Percentiles rank a stretch among this genome's conserved stretches.
These are phyloP conservation scores for Rhizopus stolonifer DNA, from an alignment of 371 early-diverging fungal genomes.

Conservation along the genomic window DNA sequence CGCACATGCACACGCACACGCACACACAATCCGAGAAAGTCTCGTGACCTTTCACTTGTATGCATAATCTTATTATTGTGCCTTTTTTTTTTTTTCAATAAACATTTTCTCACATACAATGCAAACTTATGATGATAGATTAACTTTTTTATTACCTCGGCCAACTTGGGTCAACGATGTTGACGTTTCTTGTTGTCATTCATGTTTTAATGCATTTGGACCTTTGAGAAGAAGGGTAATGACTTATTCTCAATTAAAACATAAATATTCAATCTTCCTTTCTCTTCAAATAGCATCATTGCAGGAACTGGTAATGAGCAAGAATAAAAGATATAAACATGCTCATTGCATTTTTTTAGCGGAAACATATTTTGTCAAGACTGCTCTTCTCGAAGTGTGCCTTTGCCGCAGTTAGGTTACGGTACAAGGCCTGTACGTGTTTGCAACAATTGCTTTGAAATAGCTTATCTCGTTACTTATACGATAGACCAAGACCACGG, in stretches of 20 bases:
- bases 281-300: slow-evolving; percentile 54
- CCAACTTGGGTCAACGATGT: slow-evolving; percentile 55
- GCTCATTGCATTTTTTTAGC: slow-evolving; percentile 28
- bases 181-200: slow-evolving; percentile 39
- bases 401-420: slow-evolving; percentile 64
- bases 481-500: slow-evolving; percentile 64
- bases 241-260: not conserved
- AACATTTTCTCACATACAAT: slow-evolving; percentile 6
- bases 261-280: not conserved
- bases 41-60: slow-evolving; percentile 1
- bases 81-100: not conserved
- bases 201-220: slow-evolving; percentile 43
- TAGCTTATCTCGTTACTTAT: slow-evolving; percentile 64
- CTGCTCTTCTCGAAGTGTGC: slow-evolving; percentile 55
- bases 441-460: slow-evolving; percentile 63
- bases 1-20: too few relatives aligned
- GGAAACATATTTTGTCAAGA: slow-evolving; percentile 67
- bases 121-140: slow-evolving; percentile 33
- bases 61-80: not conserved
- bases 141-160: slow-evolving; percentile 47
- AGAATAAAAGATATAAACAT: not conserved
- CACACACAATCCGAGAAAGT: too few relatives aligned
- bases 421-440: slow-evolving; percentile 60
- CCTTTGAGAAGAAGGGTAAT: slow-evolving; percentile 47
- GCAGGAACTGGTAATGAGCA: slow-evolving; percentile 60